A percentile compares a stretch with the other conserved stretches of the same genome.
These are phyloP conservation scores for Scytalidium sp. DNA, from an alignment of 2,329 filamentous ascomycete species.

Conservation along the genomic window DNA sequence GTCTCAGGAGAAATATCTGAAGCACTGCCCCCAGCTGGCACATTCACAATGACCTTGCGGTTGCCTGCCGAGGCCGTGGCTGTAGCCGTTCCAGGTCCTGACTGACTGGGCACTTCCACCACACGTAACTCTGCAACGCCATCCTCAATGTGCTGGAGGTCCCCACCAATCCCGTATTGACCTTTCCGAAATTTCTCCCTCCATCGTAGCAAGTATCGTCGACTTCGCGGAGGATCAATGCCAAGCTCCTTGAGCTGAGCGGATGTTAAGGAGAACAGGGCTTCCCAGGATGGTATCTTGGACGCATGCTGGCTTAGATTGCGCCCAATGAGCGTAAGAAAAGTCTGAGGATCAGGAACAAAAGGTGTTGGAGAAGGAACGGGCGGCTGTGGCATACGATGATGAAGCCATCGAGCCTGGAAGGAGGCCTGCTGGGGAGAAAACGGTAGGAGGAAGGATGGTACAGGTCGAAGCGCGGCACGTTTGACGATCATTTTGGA, in stretches of 20 bases:
- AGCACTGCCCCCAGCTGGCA: slow-evolving; percentile 40
- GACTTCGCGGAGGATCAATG: slow-evolving; percentile 77
- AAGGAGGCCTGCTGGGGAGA: slow-evolving; percentile 20
- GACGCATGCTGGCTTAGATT: slow-evolving; percentile 75
- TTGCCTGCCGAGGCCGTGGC: slow-evolving; percentile 52
- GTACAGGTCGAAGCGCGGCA: slow-evolving; percentile 22
- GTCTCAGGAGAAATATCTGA: slow-evolving; percentile 32
- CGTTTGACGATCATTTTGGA: slow-evolving; percentile 25
- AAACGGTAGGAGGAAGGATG: slow-evolving; percentile 27
- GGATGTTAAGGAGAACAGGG: slow-evolving; percentile 79
- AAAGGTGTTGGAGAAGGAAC: slow-evolving; percentile 76
- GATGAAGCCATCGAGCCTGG: slow-evolving; percentile 37
- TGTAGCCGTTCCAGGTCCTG: slow-evolving; percentile 18
- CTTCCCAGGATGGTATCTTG: slow-evolving; percentile 89
- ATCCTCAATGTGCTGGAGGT: slow-evolving; percentile 67
- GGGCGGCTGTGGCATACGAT: slow-evolving; percentile 31
- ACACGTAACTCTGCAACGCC: slow-evolving; percentile 51
- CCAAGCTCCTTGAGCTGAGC: slow-evolving; percentile 78
- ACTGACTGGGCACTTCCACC: slow-evolving; percentile 29
- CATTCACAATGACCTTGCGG: slow-evolving; percentile 55
- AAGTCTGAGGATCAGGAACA: slow-evolving; percentile 79
- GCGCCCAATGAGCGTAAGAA: slow-evolving; percentile 88
- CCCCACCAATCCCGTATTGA: slow-evolving; percentile 76
- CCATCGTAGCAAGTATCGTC: slow-evolving; percentile 85
- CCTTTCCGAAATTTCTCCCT: slow-evolving; percentile 79